Percentiles rank a stretch among this genome's conserved stretches.
phyloP scores from a whole-genome alignment of 768 basidiomycete genomes.

The Boletus eberwhitei region DNA sequence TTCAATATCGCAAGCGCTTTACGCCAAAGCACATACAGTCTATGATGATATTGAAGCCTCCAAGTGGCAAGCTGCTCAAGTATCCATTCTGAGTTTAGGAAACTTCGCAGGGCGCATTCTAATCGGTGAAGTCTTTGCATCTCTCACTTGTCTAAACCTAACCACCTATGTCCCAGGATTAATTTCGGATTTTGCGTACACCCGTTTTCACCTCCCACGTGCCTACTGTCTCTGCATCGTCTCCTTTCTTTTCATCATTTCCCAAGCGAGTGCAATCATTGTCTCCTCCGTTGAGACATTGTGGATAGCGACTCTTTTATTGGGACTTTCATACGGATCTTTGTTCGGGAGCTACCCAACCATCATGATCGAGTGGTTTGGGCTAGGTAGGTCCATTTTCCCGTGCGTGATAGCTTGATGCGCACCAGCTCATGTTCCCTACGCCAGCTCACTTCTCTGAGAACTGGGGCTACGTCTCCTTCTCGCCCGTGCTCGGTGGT shows the following conservation, averaged over 20 bases:
- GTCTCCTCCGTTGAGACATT: conserved; percentile 58
- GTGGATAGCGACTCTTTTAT: conserved; percentile 47
- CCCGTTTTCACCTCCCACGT: conserved; percentile 54
- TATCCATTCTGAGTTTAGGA: conserved; percentile 76
- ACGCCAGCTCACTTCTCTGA: conserved; percentile 66
- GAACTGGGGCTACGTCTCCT: conserved; percentile 79
- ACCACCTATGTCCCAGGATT: conserved; percentile 43
- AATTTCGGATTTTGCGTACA: conserved; percentile 63
- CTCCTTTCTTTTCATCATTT: conserved; percentile 62
- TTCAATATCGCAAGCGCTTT: conserved; percentile 66
- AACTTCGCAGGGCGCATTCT: conserved; percentile 78
- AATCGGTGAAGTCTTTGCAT: conserved; percentile 47
- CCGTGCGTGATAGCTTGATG: neutral
- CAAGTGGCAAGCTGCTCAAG: conserved; percentile 80
- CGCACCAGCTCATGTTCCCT: neutral
- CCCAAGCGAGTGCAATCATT: conserved; percentile 58
- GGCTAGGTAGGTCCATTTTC: conserved; percentile 56
- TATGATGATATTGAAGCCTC: conserved; percentile 70
- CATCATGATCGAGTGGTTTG: conserved; percentile 87
- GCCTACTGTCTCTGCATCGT: conserved; percentile 71
- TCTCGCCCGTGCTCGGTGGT: conserved; percentile 73
- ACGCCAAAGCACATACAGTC: conserved; percentile 51
- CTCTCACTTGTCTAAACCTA: neutral
- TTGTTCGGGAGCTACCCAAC: conserved; percentile 72
- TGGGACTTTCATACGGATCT: conserved; percentile 60